Percentiles rank a stretch among this genome's conserved stretches.
These are phyloP conservation scores for Fagopyrum esculentum DNA, from an alignment of 148 eudicot genomes.

Conservation along the genomic window DNA sequence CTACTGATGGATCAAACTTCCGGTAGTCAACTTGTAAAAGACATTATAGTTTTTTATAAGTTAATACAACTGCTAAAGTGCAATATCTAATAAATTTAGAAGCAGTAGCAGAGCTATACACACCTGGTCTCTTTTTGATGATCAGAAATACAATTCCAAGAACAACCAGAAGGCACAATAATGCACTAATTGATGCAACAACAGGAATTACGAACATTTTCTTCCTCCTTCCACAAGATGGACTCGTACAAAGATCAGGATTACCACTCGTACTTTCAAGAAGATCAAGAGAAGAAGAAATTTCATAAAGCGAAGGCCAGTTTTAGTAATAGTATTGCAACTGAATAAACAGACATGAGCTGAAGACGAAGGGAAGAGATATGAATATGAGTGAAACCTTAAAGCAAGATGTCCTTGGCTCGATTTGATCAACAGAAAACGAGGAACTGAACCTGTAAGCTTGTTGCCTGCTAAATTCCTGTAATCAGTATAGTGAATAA, in stretches of 20 bases:
- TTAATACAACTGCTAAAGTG: neutral
- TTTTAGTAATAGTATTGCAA: neutral
- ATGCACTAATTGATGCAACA: conserved; percentile 3
- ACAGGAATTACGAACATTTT: neutral
- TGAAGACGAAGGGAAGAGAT: neutral
- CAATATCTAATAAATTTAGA: neutral
- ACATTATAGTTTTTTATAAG: neutral
- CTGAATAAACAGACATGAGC: neutral
- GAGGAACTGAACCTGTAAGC: conserved; percentile 6
- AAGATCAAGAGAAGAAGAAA: neutral
- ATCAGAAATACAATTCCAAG: conserved; percentile 8
- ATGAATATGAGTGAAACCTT: neutral
- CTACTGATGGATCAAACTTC: neutral
- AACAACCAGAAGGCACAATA: conserved; percentile 1
- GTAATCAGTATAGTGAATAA: conserved; percentile 2
- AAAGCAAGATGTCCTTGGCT: conserved; percentile 1
- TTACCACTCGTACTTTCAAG: neutral
- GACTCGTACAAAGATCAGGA: conserved; percentile 9
- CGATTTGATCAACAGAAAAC: neutral
- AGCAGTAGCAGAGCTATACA: neutral
- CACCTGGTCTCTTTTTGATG: conserved; percentile 7
- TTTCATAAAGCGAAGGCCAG: neutral
- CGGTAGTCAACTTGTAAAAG: conserved; percentile 7
- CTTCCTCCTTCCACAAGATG: neutral
- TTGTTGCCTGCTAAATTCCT: conserved; percentile 15